Percentiles rank a stretch among this genome's conserved stretches.
These are phyloP conservation scores for Samsoniella hepiali DNA, from an alignment of 2,329 filamentous ascomycete species.

Conservation along the genomic window DNA sequence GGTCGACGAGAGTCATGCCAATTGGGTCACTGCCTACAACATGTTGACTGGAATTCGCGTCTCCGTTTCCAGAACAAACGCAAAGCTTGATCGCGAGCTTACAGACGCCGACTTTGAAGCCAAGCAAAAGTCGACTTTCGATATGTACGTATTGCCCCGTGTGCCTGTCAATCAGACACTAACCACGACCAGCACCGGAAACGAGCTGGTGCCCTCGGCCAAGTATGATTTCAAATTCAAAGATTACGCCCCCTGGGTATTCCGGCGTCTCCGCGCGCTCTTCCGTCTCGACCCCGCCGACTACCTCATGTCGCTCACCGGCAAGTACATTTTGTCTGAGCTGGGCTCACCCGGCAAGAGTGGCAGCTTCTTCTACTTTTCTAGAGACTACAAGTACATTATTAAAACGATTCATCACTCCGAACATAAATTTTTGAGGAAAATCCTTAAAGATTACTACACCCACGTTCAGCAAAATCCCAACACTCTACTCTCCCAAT, in stretches of 20 bases:
- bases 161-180: slow-evolving; percentile 12
- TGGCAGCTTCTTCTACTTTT: slow-evolving; percentile 99
- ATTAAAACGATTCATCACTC: slow-evolving; percentile 99
- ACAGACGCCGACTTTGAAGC: slow-evolving; percentile 90
- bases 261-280: slow-evolving; percentile 80
- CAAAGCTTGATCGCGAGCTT: slow-evolving; percentile 87
- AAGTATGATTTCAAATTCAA: slow-evolving; percentile 99
- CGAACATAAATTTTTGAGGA: slow-evolving; percentile 84
- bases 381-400: slow-evolving; percentile 98
- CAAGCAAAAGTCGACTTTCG: slow-evolving; percentile 97
- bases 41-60: slow-evolving; percentile 99
- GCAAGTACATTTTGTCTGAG: slow-evolving; percentile 97
- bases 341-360: slow-evolving; percentile 96
- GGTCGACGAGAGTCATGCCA: slow-evolving; percentile 94
- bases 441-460: slow-evolving; percentile 88
- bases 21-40: slow-evolving; percentile 98
- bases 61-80: slow-evolving; percentile 92
- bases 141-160: slow-evolving; percentile 65
- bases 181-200: slow-evolving; percentile 66
- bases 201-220: slow-evolving; percentile 93
- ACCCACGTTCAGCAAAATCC: slow-evolving; percentile 88
- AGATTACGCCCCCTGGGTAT: slow-evolving; percentile 99
- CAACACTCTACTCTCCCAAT: slow-evolving; percentile 94
- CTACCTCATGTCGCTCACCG: slow-evolving; percentile 96
- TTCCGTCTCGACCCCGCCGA: slow-evolving; percentile 95